A percentile compares a stretch with the other conserved stretches of the same genome.
These are phyloP conservation scores for Talaromyces sp. DNA, from an alignment of 2,329 filamentous ascomycete genomes.

Conservation along the genomic window DNA sequence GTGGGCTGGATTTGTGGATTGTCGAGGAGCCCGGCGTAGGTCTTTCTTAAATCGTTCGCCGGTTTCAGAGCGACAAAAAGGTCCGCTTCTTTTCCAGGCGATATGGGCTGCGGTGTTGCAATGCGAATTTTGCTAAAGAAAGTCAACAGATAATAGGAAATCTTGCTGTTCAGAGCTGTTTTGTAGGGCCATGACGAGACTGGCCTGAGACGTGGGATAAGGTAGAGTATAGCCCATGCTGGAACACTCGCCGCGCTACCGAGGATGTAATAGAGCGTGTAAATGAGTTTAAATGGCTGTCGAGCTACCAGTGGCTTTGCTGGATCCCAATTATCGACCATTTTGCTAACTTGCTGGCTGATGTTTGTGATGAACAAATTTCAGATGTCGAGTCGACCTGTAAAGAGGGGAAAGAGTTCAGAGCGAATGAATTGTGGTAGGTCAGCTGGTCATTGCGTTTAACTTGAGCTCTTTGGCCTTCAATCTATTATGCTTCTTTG, in stretches of 20 bases:
- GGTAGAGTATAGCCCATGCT: constrained; percentile 1
- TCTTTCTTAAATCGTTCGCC: not conserved
- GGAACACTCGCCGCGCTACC: not conserved
- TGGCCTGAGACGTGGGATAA: not conserved
- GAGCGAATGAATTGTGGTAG: not conserved
- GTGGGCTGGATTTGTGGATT: constrained; percentile 4
- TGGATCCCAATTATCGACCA: constrained; percentile 7
- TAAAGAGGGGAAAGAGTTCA: not conserved
- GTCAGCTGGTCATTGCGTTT: not conserved
- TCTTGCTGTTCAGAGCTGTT: not conserved
- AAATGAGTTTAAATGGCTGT: constrained; percentile 6
- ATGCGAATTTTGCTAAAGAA: not conserved
- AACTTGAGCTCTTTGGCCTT: not conserved
- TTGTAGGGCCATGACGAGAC: constrained; percentile 13
- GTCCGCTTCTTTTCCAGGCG: not conserved
- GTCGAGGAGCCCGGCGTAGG: constrained; percentile 2
- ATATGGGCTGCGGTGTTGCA: not conserved
- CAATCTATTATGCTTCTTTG: not conserved
- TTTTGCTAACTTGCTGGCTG: not conserved
- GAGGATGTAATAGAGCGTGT: constrained; percentile 1
- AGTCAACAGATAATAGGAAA: not conserved
- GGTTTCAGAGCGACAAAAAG: not conserved
- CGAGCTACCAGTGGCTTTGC: constrained; percentile 5
- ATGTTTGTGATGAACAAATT: not conserved
- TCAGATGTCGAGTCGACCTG: not conserved